Base-by-base conservation (phyloP, 1,284 basidiomycete genomes). In the Ceratorhiza oryzae-sativae region DNA sequence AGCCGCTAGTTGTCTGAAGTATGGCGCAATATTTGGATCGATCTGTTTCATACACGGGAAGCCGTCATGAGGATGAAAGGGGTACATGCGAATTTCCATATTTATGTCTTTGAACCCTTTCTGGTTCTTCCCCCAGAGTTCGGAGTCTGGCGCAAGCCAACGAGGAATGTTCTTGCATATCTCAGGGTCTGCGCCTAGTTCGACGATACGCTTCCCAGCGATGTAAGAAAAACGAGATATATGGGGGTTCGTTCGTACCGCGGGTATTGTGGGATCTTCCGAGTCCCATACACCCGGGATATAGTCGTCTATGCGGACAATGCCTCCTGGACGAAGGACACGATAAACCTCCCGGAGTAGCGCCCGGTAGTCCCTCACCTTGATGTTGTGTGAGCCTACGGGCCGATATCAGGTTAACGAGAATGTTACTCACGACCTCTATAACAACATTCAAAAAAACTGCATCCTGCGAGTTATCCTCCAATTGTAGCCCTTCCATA, bases 391-490 rank as follows among this genome's bases (percentile, higher is more conserved):
- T 45, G 6, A 45, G 4, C 9, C 3, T 3, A 12, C 9, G 42
- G 8, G 13, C 8, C 13, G 13, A 6, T 13, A 39, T 4, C 9
- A 10, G 18, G 9, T 45, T 18, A 4, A 4, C 15, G n/a, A 18
- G 36, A 8, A 4, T 45, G 36, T n/a, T n/a, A 39, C 36, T 39
- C 36, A 53, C 49, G 10, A 32, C 5, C 18, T 27, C 49, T 2
- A 42, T 3, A 41, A 39, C 56, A 13, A 59, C 34, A n/a, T 59
- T 59, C 12, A 59, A 15, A 59, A 59, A 59, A 6, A 59, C 56
- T 2, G 23, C 23, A 23, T 59, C 56, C 20, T 59, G 56, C n/a
- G 59, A 62, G 5, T 48, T 25, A n/a, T 62, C 23, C 25, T 5
- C 23, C 2, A 46, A 3, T 5, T 32, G 5, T 2, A 62, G 23